Conservation (phyloP, 371 early-diverging fungal genomes). For the Mucor saturninus region DNA sequence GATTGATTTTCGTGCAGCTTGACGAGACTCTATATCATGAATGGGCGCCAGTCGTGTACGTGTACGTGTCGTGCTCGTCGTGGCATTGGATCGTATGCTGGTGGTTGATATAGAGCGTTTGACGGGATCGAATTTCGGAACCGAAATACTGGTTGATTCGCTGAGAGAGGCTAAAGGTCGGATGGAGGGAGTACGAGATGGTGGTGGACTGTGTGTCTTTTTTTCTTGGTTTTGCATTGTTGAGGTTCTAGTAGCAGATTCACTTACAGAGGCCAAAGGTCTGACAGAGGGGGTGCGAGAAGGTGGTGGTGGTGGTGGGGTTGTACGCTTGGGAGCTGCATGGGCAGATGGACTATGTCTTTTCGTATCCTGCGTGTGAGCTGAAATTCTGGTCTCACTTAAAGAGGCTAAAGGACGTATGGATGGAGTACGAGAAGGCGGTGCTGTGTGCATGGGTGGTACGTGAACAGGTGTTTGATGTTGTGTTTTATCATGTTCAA, state of each 20-base stretch:
- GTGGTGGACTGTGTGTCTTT: not conserved
- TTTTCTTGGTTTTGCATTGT: too few species aligned
- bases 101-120: slow-evolving; percentile 18
- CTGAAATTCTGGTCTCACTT: too few species aligned
- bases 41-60: not conserved
- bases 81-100: slow-evolving; percentile 16
- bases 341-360: too few species aligned
- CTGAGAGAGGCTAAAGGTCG: not conserved
- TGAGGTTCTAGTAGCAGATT: not conserved
- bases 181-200: not conserved
- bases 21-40: not conserved
- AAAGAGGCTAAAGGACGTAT: too few species aligned
- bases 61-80: not conserved
- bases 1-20: slow-evolving; percentile 10
- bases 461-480: not conserved
- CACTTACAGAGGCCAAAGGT: not conserved
- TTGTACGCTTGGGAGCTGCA: too few species aligned
- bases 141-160: not conserved
- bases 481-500: too few species aligned
- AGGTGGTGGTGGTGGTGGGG: too few species aligned
- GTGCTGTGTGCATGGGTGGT: not conserved
- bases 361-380: too few species aligned
- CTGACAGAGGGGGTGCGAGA: not conserved
- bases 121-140: slow-evolving; percentile 1
- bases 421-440: not conserved